Evolutionary conservation across 2,329 filamentous ascomycete genomes (phyloP).

Genomic region (Sclerotiophoma versabilis): DNA sequence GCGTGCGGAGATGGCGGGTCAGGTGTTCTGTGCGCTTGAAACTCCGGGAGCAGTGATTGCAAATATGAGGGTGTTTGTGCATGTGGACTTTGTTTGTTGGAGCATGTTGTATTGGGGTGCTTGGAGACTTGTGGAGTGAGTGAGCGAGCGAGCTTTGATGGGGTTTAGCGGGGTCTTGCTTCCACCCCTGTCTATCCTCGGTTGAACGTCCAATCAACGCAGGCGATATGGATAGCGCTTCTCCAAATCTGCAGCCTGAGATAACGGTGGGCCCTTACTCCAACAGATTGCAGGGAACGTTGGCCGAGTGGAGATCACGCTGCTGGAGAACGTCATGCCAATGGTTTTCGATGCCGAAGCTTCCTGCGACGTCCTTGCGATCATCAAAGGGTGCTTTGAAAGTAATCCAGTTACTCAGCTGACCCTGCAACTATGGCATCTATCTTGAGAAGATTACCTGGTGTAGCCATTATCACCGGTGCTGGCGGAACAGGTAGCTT

Average conservation of each 20-base stretch:
- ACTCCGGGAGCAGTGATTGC: conserved; percentile 34
- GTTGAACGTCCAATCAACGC: conserved; percentile 1
- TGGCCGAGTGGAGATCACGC: neutral
- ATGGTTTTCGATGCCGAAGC: neutral
- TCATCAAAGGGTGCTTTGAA: neutral
- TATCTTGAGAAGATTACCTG: conserved; percentile 27
- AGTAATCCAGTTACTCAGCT: neutral
- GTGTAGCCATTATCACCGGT: conserved; percentile 45
- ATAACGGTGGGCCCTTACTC: conserved; percentile 3
- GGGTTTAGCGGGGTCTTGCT: neutral
- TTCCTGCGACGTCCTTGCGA: neutral
- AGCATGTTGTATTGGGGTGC: conserved; percentile 27
- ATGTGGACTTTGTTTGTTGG: conserved; percentile 23
- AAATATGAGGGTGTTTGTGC: conserved; percentile 36
- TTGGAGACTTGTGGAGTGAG: conserved; percentile 23
- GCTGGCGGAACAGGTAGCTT: conserved; percentile 44
- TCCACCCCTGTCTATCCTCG: neutral
- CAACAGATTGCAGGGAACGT: neutral
- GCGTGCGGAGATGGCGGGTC: conserved; percentile 41
- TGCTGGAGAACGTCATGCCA: conserved; percentile 2
- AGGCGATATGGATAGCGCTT: neutral
- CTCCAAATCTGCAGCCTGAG: conserved; percentile 10
- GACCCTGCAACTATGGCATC: conserved; percentile 2
- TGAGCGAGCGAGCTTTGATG: neutral
- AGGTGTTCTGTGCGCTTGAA: conserved; percentile 44